Evolutionary conservation across 192 early-diverging fungal genomes (phyloP).

Genomic region (Entomortierella chlamydospora): DNA sequence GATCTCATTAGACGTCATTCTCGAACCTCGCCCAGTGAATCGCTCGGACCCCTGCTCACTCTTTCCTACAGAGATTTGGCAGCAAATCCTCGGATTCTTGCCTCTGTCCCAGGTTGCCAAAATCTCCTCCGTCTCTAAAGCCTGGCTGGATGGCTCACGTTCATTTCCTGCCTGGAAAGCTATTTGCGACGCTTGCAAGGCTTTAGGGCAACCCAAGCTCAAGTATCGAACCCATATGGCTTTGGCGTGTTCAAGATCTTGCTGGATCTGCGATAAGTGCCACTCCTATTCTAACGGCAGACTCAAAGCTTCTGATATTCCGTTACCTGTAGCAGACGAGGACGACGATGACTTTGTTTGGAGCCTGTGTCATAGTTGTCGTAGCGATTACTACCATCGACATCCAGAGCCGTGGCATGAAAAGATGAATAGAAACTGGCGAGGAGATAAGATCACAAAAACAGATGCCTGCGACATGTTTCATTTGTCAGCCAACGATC

Average conservation of each 20-base stretch:
- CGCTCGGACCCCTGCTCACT: conserved; percentile 17
- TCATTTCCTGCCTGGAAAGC: conserved; percentile 7
- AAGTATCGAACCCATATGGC: conserved; percentile 22
- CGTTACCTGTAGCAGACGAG: conserved; percentile 2
- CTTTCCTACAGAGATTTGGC: conserved; percentile 35
- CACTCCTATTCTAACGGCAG: background rate
- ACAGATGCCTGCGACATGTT: background rate
- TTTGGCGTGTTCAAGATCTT: conserved; percentile 17
- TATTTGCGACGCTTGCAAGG: background rate
- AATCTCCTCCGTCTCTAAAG: conserved; percentile 8
- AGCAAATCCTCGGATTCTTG: conserved; percentile 5
- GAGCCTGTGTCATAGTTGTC: conserved; percentile 14
- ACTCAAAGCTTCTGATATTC: conserved; percentile 11
- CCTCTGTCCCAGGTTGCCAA: conserved; percentile 17
- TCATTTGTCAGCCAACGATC: background rate
- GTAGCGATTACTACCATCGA: conserved; percentile 8
- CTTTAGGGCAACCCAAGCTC: background rate
- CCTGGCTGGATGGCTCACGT: conserved; percentile 17
- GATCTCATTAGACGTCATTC: background rate
- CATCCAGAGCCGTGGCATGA: conserved; percentile 3
- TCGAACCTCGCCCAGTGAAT: background rate
- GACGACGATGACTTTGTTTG: conserved; percentile 9
- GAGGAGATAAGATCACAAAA: conserved; percentile 7
- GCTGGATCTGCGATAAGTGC: conserved; percentile 27
- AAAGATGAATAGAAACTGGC: background rate